Base-by-base conservation (phyloP, 2,329 filamentous ascomycete species). In the Teratosphaeria gauchensis region DNA sequence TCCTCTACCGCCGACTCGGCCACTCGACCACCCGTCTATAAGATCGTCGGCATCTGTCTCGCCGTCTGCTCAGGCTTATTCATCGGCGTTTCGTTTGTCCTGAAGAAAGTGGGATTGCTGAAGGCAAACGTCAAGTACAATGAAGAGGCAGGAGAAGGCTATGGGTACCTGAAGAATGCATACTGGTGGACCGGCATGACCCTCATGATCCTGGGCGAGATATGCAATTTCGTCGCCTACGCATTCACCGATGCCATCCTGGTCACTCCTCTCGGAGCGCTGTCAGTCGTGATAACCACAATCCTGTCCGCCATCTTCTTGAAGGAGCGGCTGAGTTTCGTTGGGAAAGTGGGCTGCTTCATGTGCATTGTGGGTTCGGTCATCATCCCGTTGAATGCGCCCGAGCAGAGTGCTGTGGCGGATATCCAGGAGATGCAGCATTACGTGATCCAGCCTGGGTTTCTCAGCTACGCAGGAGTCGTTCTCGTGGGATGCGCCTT, bases 171-270 rank as follows among this genome's bases (percentile, higher is more conserved):
- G 67, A 96, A 95, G 77, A 97, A 97, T 69, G 80, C 80, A 21
- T 96, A 83, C 78, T 99, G 94, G 94, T 99, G 94, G 94, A 74
- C 78, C 1, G 94, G 94, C 66, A 97, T 99, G 94, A 91, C 79
- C 0, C 81, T 97, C 60, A 97, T 99, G 94, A 96, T 97, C 66
- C 68, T 97, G 51, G 94, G 94, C 66, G 94, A 99, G 75, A 84
- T 96, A 58, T 95, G 90, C 83, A 99, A 99, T 76, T 95, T 97
- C 72, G 90, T 92, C 71, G 94, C 94, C 57, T 97, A 97, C 71
- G 90, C 91, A 58, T 97, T 97, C 68, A 94, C 94, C 62, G 94
- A 97, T 73, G 92, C 92, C 61, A 96, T 97, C 66, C 78, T 97
- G 63, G 92, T 97, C 57, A 96, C 92, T 0, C 92, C 92, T 4